Conservation (phyloP, 208 protist species). For the Leishmania amazonensis region DNA sequence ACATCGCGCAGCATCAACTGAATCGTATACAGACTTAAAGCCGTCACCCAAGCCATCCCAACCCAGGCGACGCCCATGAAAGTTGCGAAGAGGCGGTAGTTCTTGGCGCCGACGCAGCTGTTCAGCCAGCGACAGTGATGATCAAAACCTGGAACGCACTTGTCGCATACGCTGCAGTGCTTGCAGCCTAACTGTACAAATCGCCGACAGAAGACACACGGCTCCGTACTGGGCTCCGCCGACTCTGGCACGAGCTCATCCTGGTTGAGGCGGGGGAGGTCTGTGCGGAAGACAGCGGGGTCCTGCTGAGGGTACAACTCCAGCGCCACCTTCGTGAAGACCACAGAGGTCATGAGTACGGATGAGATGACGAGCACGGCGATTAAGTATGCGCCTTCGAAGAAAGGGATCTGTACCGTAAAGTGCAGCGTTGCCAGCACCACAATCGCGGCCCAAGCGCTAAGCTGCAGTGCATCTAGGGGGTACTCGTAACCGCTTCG, state of each 20-base stretch:
- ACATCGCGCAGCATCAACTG: conserved; percentile 44
- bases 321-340: conserved; percentile 63
- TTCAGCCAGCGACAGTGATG: conserved; percentile 94
- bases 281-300: conserved; percentile 58
- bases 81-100: conserved; percentile 77
- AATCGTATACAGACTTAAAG: conserved; percentile 69
- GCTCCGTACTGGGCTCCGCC: conserved; percentile 41
- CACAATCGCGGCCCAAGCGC: conserved; percentile 66
- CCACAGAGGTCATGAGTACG: conserved; percentile 35
- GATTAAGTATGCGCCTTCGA: conserved; percentile 46
- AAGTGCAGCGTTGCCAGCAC: conserved; percentile 55
- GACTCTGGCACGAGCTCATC: conserved; percentile 53
- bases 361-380: conserved; percentile 52
- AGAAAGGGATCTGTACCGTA: conserved; percentile 67
- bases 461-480: conserved; percentile 70
- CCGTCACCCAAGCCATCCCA: conserved; percentile 61
- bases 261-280: conserved; percentile 55
- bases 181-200: conserved; percentile 77
- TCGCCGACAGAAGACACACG: conserved; percentile 84
- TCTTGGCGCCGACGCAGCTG: conserved; percentile 80
- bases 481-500: conserved; percentile 78
- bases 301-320: conserved; percentile 77
- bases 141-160: conserved; percentile 91
- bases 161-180: conserved; percentile 92
- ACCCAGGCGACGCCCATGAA: conserved; percentile 76